Conservation (phyloP, 1,284 basidiomycete species). For the Marasmius sp. region DNA sequence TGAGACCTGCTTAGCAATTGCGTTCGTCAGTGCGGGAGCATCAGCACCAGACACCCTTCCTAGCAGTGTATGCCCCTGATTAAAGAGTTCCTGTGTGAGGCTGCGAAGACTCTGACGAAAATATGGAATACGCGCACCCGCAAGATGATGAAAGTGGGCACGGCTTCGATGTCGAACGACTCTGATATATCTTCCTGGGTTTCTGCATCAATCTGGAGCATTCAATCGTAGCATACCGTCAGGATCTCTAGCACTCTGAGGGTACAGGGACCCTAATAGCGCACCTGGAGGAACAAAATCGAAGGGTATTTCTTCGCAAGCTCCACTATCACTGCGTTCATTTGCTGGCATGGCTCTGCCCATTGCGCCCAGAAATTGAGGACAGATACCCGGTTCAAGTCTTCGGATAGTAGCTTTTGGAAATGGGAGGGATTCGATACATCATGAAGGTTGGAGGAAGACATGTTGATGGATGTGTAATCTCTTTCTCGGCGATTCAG, state of each 20-base stretch:
- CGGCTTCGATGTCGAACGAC: conserved; percentile 90
- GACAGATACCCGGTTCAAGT: conserved; percentile 78
- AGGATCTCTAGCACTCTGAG: neutral
- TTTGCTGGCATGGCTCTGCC: conserved; percentile 87
- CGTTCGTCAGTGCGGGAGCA: conserved; percentile 63
- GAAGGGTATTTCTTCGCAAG: conserved; percentile 72
- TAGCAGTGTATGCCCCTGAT: conserved; percentile 88
- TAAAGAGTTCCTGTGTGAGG: conserved; percentile 1
- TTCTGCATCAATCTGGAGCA: conserved; percentile 85
- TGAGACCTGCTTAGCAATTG: conserved; percentile 58
- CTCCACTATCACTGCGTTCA: conserved; percentile 76
- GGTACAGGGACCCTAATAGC: neutral
- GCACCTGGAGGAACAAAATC: conserved; percentile 75
- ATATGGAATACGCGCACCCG: conserved; percentile 47
- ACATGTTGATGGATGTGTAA: neutral
- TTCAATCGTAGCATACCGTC: neutral
- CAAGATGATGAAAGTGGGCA: conserved; percentile 86
- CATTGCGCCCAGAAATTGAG: conserved; percentile 94
- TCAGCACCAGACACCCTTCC: conserved; percentile 84
- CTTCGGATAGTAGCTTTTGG: conserved; percentile 69
- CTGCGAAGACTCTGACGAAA: neutral
- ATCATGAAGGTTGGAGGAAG: conserved; percentile 45
- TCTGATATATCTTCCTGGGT: conserved; percentile 86
- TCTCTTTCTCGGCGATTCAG: too few relatives aligned
- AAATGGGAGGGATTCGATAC: conserved; percentile 73